Evolutionary conservation across 306 rosid species (phyloP).

Genomic region (Pachyrhizus erosus): DNA sequence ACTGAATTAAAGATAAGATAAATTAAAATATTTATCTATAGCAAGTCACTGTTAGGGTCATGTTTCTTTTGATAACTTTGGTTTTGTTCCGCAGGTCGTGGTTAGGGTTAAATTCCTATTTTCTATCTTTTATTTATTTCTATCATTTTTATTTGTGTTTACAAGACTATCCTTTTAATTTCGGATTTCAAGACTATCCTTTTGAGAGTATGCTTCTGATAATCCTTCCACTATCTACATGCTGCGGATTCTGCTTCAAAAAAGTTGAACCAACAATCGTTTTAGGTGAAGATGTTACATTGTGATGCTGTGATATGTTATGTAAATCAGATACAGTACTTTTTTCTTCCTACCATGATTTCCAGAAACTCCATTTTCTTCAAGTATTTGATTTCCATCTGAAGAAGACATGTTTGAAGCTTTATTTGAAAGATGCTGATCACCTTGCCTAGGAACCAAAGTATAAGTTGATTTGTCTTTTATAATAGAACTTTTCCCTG

Average conservation of each 20-base stretch:
- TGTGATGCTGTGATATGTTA: slow-evolving; percentile 48
- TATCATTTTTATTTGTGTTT: too few species aligned
- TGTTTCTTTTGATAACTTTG: too few species aligned
- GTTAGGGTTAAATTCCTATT: too few species aligned
- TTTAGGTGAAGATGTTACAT: slow-evolving; percentile 52
- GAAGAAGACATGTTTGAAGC: slow-evolving; percentile 49
- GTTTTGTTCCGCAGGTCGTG: too few species aligned
- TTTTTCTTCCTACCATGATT: slow-evolving; percentile 62
- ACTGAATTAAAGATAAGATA: too few species aligned
- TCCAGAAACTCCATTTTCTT: slow-evolving; percentile 60
- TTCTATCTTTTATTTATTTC: too few species aligned
- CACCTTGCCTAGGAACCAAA: slow-evolving; percentile 57
- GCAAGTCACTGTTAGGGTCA: too few species aligned
- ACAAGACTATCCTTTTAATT: too few species aligned
- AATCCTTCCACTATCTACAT: slow-evolving; percentile 61
- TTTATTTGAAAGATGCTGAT: slow-evolving; percentile 58
- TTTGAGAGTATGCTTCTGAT: slow-evolving; percentile 67
- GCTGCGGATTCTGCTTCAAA: slow-evolving; percentile 60
- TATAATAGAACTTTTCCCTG: slow-evolving; percentile 48
- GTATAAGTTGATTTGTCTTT: slow-evolving; percentile 58
- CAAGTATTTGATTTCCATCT: slow-evolving; percentile 53
- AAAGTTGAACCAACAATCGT: slow-evolving; percentile 40
- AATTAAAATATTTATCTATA: too few species aligned
- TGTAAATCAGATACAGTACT: slow-evolving; percentile 50
- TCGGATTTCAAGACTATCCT: too few species aligned